Conservation (phyloP, 2,329 filamentous ascomycete species). For the Fusarium euwallaceae region DNA sequence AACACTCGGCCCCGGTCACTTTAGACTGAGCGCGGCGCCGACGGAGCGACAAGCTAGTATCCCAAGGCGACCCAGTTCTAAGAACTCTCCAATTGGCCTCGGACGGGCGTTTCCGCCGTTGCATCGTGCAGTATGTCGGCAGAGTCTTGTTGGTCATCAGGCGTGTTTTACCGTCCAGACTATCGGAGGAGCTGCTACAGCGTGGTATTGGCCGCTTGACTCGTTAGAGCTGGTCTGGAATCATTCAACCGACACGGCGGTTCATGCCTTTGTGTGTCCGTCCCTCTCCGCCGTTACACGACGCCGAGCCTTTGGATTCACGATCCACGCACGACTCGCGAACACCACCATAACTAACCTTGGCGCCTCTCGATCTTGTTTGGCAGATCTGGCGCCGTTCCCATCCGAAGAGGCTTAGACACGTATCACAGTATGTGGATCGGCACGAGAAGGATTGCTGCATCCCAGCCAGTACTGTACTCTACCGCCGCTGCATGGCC, state of each 20-base stretch:
- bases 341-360: neutral
- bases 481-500: neutral
- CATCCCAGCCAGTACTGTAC: conserved; percentile 1
- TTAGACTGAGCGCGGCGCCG: conserved; percentile 18
- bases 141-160: conserved; percentile 10
- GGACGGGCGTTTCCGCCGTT: conserved; percentile 2
- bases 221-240: neutral
- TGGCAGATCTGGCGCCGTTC: conserved; percentile 9
- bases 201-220: neutral
- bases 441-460: conserved; percentile 13
- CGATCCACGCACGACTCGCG: neutral
- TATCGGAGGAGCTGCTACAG: neutral
- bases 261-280: neutral
- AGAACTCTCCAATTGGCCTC: conserved; percentile 4
- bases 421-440: conserved; percentile 10
- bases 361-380: neutral
- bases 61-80: neutral
- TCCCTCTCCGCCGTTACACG: neutral
- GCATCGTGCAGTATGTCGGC: conserved; percentile 11
- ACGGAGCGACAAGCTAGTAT: conserved; percentile 21
- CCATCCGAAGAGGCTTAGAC: conserved; percentile 9
- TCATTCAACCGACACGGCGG: neutral
- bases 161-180: neutral
- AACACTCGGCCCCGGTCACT: conserved; percentile 15
- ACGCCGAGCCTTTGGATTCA: neutral